Evolutionary conservation across 208 protist genomes (phyloP), one percentile per base, ranked within the genome.

Genomic region (Angomonas ambiguus): DNA sequence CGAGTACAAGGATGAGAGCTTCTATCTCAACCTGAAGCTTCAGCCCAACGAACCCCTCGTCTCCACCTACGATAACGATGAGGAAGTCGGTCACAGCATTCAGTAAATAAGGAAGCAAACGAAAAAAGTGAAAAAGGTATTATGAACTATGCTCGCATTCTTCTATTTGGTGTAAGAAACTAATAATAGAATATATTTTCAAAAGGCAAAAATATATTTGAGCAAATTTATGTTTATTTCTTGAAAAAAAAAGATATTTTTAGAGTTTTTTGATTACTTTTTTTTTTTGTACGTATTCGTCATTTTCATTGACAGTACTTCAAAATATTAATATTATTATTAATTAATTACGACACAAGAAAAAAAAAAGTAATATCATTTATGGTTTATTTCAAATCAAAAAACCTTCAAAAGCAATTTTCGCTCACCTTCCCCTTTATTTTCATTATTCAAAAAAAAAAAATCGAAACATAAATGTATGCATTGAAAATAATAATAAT

Each of bases 1-100:
- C 4, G 61, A 74, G 41, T 88, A 88, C 73, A 51, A 63, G 31
- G 66, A 76, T 11, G 66, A 74, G 51, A 72, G 71, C 18, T 88
- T 83, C 71, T 93, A 93, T 65, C 72, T 91, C n/a, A 71, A 64
- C n/a, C 65, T 82, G 60, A 48, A 82, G 28, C 62, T 87, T 11
- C 74, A 76, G 6, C 51, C 61, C 16, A 69, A 62, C 62, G 25
- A 22, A 27, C 22, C 20, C 25, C 11, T 0, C 6, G 33, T 2
- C 10, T 31, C n/a, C n/a, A 11, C 8, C 22, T 45, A 45, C 38
- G 16, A 16, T 16, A 8, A 45, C 38, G 38, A 16, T 8, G 38
- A 45, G 38, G 38, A 45, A 16, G 8, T n/a, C 38, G 16, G 11
- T 16, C 38, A 16, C 38, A 8, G 38, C n/a, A 48, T 48, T 27